Evolutionary conservation across 306 rosid genomes (phyloP), one percentile per base, ranked within the genome.

Genomic region (Luffa acutangula): DNA sequence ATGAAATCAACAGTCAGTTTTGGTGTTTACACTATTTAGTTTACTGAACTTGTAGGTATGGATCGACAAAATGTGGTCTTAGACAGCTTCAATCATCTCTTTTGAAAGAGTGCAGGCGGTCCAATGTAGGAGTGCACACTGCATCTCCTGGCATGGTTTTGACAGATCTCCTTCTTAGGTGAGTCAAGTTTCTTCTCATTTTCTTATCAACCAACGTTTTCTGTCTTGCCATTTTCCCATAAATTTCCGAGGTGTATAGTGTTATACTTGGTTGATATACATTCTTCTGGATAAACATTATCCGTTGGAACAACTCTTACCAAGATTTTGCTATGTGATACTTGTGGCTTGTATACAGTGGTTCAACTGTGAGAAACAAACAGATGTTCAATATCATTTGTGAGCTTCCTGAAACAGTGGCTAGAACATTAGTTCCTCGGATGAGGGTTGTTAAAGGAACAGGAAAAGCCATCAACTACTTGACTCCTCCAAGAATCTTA

Each of bases 81-180:
- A 78, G 97, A 83, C 98, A 91, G 83, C 92, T 95, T 77, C 98
- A 95, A 59, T 91, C 93, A 63, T 92, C 98, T 59, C 87, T 95
- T 62, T 83, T 91, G 52, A 90, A 87, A 85, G 98, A 95, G 78
- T 89, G 96, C 87, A 92, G 87, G 82, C 88, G 96, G 76, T 87
- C 97, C 34, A 91, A 87, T 58, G 93, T 95, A 18, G 98, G 97
- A 71, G 88, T 95, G 12, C 98, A 95, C 82, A 90, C 98, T 1
- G 97, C 97, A 56, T 94, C 98, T 80, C 98, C 98, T 1, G 98
- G 98, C 79, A 92, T 92, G 97, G 98, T 94, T 86, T 97, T 94
- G 60, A 92, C 98, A 31, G 97, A 94, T 76, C 83, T 94, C 66
- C 97, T 94, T 62, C 82, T 94, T 58, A 92, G 97, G 98, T 94